Conservation (phyloP, 2,329 filamentous ascomycete genomes). For the Fusarium guadeloupense region DNA sequence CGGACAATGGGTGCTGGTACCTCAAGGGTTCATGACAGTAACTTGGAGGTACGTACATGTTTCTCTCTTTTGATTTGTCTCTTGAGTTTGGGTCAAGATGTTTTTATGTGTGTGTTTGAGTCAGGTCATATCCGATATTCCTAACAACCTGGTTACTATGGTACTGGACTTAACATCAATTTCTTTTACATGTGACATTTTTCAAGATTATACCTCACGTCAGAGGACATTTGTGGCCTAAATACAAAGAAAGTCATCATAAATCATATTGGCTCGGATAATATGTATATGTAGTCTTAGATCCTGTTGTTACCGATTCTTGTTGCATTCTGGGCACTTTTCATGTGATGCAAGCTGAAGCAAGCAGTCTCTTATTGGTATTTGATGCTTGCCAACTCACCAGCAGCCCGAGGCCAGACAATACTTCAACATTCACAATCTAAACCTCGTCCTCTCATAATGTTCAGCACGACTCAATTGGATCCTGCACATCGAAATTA, state of each 20-base stretch:
- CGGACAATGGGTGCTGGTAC: conserved; percentile 37
- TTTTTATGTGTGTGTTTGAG: not conserved
- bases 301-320: too few relatives aligned
- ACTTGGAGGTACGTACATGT: conserved; percentile 17
- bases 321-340: not conserved
- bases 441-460: not conserved
- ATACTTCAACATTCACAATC: not conserved
- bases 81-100: conserved; percentile 1
- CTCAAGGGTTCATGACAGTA: conserved; percentile 17
- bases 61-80: not conserved
- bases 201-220: too few relatives aligned
- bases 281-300: too few relatives aligned
- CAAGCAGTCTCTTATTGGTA: conserved; percentile 18
- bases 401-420: conserved; percentile 19
- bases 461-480: not conserved
- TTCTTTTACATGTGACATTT: too few relatives aligned
- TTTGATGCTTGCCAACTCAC: conserved; percentile 24
- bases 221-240: too few relatives aligned
- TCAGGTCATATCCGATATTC: too few relatives aligned
- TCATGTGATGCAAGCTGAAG: conserved; percentile 5
- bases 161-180: too few relatives aligned
- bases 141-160: too few relatives aligned
- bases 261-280: too few relatives aligned
- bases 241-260: too few relatives aligned
- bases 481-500: conserved; percentile 2